A percentile compares a stretch with the other conserved stretches of the same genome.
These are phyloP conservation scores for Fraxinus cuspidata DNA, from an alignment of 257 asterid genomes.

Conservation along the genomic window DNA sequence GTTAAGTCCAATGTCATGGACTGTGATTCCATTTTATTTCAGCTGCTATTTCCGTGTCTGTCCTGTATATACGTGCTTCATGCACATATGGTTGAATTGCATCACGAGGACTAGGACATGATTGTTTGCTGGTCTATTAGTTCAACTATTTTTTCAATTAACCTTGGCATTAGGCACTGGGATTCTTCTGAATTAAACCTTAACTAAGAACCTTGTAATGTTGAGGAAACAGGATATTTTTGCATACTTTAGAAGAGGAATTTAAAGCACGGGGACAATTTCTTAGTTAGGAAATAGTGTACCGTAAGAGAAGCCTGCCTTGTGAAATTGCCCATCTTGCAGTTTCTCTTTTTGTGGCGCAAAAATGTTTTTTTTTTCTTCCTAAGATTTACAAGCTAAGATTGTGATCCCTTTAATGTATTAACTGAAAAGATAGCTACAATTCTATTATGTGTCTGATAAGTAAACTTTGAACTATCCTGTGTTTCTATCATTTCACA, in stretches of 20 bases:
- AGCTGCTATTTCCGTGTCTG: not conserved
- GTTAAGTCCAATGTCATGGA: constrained; percentile 14
- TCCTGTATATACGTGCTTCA: not conserved
- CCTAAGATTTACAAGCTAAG: not conserved
- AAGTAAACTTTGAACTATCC: not conserved
- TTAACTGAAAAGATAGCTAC: not conserved
- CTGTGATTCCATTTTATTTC: not conserved
- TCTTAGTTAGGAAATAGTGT: not conserved
- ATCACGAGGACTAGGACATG: not conserved
- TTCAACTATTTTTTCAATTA: not conserved
- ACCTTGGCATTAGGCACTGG: not conserved
- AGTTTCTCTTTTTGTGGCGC: not conserved
- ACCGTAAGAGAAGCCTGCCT: not conserved
- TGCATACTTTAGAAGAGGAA: not conserved
- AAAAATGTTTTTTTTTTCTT: not conserved
- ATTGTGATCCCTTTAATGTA: not conserved
- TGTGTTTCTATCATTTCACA: not conserved
- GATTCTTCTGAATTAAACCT: not conserved
- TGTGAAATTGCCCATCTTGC: not conserved
- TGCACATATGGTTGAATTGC: not conserved
- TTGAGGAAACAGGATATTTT: not conserved
- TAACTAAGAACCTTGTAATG: not conserved
- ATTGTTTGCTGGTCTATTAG: not conserved
- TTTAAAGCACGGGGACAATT: not conserved
- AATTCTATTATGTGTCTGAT: not conserved